These are phyloP conservation scores for Aquilaria sinensis DNA, from an alignment of 345 rosid genomes.

Conservation along the genomic window DNA sequence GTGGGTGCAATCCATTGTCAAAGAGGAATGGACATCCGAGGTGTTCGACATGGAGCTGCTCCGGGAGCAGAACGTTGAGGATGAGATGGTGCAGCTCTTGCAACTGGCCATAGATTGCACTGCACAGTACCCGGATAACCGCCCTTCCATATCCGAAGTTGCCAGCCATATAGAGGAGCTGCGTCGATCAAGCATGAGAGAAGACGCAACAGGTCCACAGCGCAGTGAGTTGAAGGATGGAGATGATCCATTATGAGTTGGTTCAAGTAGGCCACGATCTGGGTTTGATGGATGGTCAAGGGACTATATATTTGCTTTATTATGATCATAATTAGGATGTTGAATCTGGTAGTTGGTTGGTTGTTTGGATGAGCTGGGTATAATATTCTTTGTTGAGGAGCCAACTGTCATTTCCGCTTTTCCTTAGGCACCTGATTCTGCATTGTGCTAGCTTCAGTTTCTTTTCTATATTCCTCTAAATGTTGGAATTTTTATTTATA, in stretches of 20 bases:
- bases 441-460: too few relatives aligned
- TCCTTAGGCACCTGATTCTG: too few relatives aligned
- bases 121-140: conserved; percentile 57
- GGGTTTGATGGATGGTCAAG: conserved; percentile 4
- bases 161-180: conserved; percentile 42
- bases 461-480: too few relatives aligned
- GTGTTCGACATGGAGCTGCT: conserved; percentile 67
- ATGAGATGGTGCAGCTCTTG: conserved; percentile 61
- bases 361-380: conserved; percentile 12
- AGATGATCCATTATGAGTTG: conserved; percentile 27
- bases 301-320: too few relatives aligned
- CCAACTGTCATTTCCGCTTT: conserved; percentile 13
- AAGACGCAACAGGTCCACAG: conserved; percentile 11
- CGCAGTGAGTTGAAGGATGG: conserved; percentile 23
- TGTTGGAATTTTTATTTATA: conserved; percentile 4
- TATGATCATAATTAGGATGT: conserved; percentile 17
- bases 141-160: conserved; percentile 58
- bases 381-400: conserved; percentile 18
- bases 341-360: conserved; percentile 9
- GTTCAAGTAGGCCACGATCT: conserved; percentile 1
- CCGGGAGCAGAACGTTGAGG: conserved; percentile 49
- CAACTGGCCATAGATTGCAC: conserved; percentile 65
- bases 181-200: conserved; percentile 14
- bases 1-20: conserved; percentile 87
- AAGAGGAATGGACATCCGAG: conserved; percentile 85